Evolutionary conservation across 2,329 filamentous ascomycete genomes (phyloP).

Genomic region (Pseudogymnoascus sp.): DNA sequence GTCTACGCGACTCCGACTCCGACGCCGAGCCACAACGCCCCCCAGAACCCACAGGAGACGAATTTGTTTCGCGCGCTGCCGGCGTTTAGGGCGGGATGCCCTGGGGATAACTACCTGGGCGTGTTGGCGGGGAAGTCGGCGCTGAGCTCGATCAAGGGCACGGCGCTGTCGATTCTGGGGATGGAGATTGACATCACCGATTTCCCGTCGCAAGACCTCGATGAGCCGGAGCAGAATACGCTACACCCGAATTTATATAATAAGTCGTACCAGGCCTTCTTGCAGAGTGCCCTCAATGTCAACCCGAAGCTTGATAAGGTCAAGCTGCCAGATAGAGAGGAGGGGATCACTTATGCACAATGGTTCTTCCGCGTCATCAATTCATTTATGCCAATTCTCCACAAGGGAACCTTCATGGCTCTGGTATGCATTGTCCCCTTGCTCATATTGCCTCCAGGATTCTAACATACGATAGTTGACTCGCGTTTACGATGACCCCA

Average conservation of each 20-base stretch:
- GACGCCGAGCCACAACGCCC: neutral
- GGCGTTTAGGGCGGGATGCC: conserved; percentile 26
- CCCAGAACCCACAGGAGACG: conserved; percentile 15
- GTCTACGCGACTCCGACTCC: conserved; percentile 10
- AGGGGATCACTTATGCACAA: conserved; percentile 59
- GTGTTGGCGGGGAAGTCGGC: conserved; percentile 50
- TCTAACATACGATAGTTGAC: conserved; percentile 34
- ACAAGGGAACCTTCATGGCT: conserved; percentile 63
- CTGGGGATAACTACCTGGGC: conserved; percentile 57
- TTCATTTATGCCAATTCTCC: conserved; percentile 66
- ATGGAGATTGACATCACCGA: conserved; percentile 71
- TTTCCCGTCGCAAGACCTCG: conserved; percentile 57
- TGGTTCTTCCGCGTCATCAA: conserved; percentile 70
- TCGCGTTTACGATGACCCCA: conserved; percentile 61
- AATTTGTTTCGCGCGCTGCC: conserved; percentile 21
- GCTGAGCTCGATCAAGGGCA: conserved; percentile 66
- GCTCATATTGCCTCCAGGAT: neutral
- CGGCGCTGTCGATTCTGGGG: conserved; percentile 67
- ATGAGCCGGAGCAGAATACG: conserved; percentile 44
- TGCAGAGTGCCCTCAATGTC: conserved; percentile 55
- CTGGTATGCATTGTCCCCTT: conserved; percentile 43
- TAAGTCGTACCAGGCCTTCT: conserved; percentile 63
- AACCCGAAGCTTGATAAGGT: conserved; percentile 47
- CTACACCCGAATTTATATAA: conserved; percentile 46
- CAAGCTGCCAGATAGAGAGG: conserved; percentile 52